These are phyloP conservation scores for Mycena chlorophos DNA, from an alignment of 768 basidiomycete genomes.

Conservation along the genomic window DNA sequence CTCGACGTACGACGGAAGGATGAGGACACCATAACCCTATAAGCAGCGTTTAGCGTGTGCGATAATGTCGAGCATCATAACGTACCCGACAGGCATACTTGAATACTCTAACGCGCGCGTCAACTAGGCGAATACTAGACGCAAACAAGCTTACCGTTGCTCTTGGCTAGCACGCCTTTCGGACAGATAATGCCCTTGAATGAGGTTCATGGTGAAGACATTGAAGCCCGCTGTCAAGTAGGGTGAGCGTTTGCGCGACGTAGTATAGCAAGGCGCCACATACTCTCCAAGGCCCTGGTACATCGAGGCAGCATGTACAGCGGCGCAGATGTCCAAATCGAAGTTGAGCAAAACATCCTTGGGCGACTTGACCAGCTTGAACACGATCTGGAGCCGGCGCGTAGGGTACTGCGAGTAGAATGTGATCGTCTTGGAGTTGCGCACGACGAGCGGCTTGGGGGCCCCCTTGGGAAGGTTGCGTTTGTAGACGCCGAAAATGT, in stretches of 20 bases:
- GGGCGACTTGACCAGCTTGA: slow-evolving; percentile 9
- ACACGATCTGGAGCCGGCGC: slow-evolving; percentile 8
- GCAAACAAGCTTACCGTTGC: not conserved
- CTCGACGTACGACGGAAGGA: slow-evolving; percentile 6
- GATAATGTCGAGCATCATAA: not conserved
- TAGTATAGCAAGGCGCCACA: not conserved
- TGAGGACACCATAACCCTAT: slow-evolving; percentile 1
- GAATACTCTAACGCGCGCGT: not conserved
- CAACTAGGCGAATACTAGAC: not conserved
- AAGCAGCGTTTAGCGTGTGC: not conserved
- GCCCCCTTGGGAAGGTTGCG: slow-evolving; percentile 3
- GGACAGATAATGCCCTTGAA: slow-evolving; percentile 11
- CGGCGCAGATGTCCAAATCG: slow-evolving; percentile 16
- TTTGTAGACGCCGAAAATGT: slow-evolving; percentile 5
- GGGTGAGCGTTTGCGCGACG: not conserved
- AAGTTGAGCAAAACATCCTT: slow-evolving; percentile 13
- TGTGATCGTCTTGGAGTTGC: no score
- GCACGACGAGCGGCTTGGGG: slow-evolving; percentile 2
- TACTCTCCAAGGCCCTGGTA: slow-evolving; percentile 13
- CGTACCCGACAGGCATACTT: slow-evolving; percentile 12
- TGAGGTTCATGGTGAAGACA: slow-evolving; percentile 15
- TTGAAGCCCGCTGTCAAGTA: slow-evolving; percentile 3
- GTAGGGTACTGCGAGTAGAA: slow-evolving; percentile 14
- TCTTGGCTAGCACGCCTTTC: slow-evolving; percentile 8
- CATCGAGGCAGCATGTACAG: slow-evolving; percentile 17